phyloP scores from a whole-genome alignment of 164 flowering plant species.

The Piper longum region DNA sequence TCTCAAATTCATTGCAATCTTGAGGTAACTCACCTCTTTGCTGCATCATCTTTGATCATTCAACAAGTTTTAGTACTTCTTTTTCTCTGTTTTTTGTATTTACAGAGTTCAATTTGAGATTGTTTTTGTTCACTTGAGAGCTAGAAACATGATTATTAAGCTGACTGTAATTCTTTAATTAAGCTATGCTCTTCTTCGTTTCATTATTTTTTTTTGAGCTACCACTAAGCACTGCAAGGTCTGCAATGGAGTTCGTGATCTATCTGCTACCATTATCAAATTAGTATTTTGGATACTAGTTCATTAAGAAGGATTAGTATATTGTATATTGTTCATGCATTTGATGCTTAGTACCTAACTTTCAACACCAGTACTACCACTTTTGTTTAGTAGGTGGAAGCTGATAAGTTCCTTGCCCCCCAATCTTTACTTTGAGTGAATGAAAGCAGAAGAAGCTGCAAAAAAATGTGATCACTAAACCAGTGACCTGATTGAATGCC shows the following conservation, averaged over 20 bases:
- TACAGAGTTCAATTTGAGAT: slow-evolving; percentile 6
- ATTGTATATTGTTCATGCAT: neutral
- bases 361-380: neutral
- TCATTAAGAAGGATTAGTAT: neutral
- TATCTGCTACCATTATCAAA: neutral
- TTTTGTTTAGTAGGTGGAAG: no score
- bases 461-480: neutral
- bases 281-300: neutral
- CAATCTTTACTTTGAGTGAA: neutral
- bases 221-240: no score
- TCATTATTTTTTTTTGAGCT: neutral
- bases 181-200: neutral
- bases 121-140: neutral
- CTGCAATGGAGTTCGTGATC: no score
- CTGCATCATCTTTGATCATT: neutral
- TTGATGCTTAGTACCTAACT: neutral
- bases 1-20: neutral
- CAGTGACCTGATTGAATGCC: neutral
- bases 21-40: slow-evolving; percentile 10
- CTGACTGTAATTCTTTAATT: slow-evolving; percentile 14
- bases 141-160: neutral
- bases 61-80: no score
- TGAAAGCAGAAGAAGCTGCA: neutral
- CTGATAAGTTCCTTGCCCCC: neutral
- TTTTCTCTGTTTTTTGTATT: neutral